Conservation (phyloP, 805 yeast genomes). For the Nematodospora valgi region DNA sequence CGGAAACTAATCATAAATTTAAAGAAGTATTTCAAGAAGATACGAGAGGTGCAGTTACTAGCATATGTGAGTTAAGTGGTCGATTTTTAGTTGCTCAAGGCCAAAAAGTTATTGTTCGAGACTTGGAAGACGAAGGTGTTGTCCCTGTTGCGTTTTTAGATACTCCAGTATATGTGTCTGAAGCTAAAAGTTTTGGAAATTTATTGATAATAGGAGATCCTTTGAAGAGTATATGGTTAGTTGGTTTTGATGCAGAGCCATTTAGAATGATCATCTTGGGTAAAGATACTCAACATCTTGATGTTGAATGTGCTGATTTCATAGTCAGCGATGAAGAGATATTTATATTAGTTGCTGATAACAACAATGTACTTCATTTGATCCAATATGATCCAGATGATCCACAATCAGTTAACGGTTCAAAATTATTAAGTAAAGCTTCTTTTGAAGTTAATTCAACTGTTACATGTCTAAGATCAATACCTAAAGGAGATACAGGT, state of each 20-base stretch:
- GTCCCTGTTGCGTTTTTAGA: slow-evolving; percentile 94
- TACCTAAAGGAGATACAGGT: slow-evolving; percentile 33
- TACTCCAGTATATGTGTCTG: slow-evolving; percentile 74
- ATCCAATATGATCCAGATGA: slow-evolving; percentile 92
- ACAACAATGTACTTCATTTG: slow-evolving; percentile 61
- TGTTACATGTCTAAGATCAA: slow-evolving; percentile 50
- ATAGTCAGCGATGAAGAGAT: slow-evolving; percentile 67
- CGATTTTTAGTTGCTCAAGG: slow-evolving; percentile 83
- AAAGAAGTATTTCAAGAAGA: slow-evolving; percentile 70
- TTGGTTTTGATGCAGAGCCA: slow-evolving; percentile 94
- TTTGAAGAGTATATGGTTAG: slow-evolving; percentile 69
- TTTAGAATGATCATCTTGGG: slow-evolving; percentile 78
- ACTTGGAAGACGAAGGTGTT: slow-evolving; percentile 80
- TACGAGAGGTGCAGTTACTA: slow-evolving; percentile 79
- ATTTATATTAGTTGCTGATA: slow-evolving; percentile 65
- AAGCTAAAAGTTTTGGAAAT: slow-evolving; percentile 80
- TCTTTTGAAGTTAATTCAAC: slow-evolving; percentile 66
- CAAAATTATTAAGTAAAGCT: slow-evolving; percentile 63
- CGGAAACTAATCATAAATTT: slow-evolving; percentile 77
- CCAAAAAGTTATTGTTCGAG: slow-evolving; percentile 75
- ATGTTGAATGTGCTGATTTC: slow-evolving; percentile 73
- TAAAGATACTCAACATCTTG: slow-evolving; percentile 62
- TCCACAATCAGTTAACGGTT: slow-evolving; percentile 77
- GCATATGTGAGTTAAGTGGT: slow-evolving; percentile 78
- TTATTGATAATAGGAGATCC: slow-evolving; percentile 79